Conservation (phyloP, 208 protist genomes). For the Trichomonas tenax region DNA sequence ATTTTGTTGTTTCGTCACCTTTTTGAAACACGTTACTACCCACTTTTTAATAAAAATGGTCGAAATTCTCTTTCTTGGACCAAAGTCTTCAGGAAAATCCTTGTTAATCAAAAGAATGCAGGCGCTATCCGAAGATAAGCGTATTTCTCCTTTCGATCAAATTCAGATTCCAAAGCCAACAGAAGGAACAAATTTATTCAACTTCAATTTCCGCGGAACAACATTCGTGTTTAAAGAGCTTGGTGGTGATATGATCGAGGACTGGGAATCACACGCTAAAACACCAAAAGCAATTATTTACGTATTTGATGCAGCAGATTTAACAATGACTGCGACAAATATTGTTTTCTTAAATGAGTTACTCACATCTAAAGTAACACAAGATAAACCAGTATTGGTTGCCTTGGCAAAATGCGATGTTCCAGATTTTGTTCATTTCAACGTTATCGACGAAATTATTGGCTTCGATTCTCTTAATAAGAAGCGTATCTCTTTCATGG, state of each 20-base stretch:
- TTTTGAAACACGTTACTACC: background rate
- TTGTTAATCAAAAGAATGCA: background rate
- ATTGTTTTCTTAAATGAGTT: background rate
- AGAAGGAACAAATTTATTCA: background rate
- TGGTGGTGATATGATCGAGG: background rate
- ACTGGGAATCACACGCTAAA: background rate
- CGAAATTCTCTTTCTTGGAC: background rate
- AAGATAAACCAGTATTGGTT: background rate
- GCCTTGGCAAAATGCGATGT: background rate
- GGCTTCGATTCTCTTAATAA: background rate
- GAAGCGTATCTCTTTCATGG: background rate
- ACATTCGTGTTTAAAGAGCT: background rate
- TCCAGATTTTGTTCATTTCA: background rate
- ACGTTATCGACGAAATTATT: background rate
- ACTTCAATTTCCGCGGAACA: background rate
- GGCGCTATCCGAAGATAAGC: background rate
- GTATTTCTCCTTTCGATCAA: background rate
- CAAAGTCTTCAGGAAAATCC: background rate
- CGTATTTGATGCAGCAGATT: background rate
- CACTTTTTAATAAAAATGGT: background rate
- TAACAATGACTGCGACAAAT: background rate
- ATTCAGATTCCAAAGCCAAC: background rate
- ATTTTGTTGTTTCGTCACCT: background rate
- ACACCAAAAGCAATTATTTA: background rate
- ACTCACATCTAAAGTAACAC: background rate